phyloP scores from a whole-genome alignment of 2,329 filamentous ascomycete genomes.

The Xylariaceae sp. region DNA sequence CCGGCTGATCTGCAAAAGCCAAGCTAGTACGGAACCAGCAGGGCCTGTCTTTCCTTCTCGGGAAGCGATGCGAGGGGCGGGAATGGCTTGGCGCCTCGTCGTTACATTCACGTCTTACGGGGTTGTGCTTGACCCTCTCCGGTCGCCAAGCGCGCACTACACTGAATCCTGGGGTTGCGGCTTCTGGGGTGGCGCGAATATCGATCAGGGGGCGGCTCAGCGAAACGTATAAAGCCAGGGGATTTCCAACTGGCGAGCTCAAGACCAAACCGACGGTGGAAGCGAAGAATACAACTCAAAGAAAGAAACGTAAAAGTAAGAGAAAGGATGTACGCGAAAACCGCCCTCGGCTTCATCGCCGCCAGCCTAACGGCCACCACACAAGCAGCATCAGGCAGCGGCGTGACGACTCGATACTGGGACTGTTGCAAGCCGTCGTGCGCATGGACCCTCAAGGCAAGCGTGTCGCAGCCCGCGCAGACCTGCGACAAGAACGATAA shows the following conservation, averaged over 20 bases:
- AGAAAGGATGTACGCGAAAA: constrained; percentile 11
- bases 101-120: background rate
- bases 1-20: background rate
- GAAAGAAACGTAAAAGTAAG: background rate
- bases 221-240: constrained; percentile 5
- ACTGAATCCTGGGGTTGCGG: background rate
- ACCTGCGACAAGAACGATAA: constrained; percentile 45
- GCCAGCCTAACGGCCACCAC: constrained; percentile 8
- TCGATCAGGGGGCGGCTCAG: background rate
- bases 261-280: background rate
- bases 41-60: background rate
- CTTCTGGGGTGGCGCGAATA: background rate
- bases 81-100: background rate
- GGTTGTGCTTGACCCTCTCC: background rate
- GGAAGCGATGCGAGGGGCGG: background rate
- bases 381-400: constrained; percentile 23
- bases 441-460: constrained; percentile 45
- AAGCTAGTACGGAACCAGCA: background rate
- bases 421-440: constrained; percentile 59
- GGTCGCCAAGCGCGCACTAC: background rate
- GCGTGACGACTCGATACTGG: constrained; percentile 37
- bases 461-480: constrained; percentile 39
- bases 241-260: background rate
- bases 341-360: constrained; percentile 16
- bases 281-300: too few relatives aligned